A percentile compares a stretch with the other conserved stretches of the same genome.
These are phyloP conservation scores for Aspergillus neotritici DNA, from an alignment of 2,329 filamentous ascomycete species.

Conservation along the genomic window DNA sequence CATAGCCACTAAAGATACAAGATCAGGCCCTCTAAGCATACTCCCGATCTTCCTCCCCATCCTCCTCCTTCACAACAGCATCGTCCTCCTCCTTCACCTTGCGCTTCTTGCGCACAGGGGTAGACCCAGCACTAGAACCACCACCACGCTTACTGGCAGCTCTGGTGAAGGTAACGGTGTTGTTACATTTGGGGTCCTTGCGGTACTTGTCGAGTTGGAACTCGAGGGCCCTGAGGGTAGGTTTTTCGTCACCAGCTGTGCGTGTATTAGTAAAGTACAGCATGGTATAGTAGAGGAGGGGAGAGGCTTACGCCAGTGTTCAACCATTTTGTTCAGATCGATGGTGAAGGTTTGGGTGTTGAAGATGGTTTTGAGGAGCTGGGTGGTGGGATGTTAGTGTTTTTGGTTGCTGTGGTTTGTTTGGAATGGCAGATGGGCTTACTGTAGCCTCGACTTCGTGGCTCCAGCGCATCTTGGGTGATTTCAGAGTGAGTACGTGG, in stretches of 20 bases:
- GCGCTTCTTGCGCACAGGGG: not conserved
- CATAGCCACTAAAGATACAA: too few relatives aligned
- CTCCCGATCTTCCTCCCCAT: too few relatives aligned
- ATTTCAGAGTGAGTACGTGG: too few relatives aligned
- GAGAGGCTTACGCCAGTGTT: constrained; percentile 3
- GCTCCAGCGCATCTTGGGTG: too few relatives aligned
- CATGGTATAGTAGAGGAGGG: not conserved
- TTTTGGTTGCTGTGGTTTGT: too few relatives aligned
- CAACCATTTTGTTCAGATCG: not conserved
- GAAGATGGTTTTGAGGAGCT: constrained; percentile 2
- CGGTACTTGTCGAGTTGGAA: constrained; percentile 11
- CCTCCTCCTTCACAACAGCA: not conserved
- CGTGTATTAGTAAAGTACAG: not conserved
- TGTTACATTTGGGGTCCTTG: constrained; percentile 2
- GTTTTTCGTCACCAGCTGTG: constrained; percentile 9
- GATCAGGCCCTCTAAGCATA: too few relatives aligned
- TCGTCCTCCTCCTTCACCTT: not conserved
- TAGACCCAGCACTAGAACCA: not conserved
- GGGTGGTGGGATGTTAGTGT: not conserved
- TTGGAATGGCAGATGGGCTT: too few relatives aligned
- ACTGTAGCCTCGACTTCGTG: too few relatives aligned
- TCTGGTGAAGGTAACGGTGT: constrained; percentile 8
- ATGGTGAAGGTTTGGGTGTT: constrained; percentile 1
- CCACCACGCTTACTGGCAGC: not conserved
- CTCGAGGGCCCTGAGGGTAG: constrained; percentile 11